A percentile compares a stretch with the other conserved stretches of the same genome.
phyloP scores from a whole-genome alignment of 257 asterid species.

The Ehretia macrophylla region DNA sequence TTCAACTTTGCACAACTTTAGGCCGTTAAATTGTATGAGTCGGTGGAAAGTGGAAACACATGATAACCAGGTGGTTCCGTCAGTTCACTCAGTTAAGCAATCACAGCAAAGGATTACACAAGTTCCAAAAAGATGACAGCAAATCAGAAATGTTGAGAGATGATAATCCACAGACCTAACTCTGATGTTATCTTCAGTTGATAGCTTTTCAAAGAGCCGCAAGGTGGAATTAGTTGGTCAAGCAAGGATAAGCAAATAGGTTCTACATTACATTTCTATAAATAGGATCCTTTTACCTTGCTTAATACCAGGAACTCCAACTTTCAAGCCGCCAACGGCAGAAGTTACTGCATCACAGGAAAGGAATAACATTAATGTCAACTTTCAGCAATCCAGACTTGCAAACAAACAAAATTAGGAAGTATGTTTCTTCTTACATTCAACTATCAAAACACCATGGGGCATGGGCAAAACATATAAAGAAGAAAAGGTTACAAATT shows the following conservation, averaged over 20 bases:
- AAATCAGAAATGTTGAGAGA: too few relatives aligned
- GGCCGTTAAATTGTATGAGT: too few relatives aligned
- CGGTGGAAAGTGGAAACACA: too few relatives aligned
- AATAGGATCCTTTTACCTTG: conserved; percentile 48
- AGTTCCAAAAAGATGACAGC: too few relatives aligned
- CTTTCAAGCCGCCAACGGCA: conserved; percentile 91
- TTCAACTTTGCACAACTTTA: too few relatives aligned
- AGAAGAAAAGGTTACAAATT: conserved; percentile 10
- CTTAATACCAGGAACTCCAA: conserved; percentile 73
- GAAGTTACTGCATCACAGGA: conserved; percentile 77
- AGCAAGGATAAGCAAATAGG: neutral
- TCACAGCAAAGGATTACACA: too few relatives aligned
- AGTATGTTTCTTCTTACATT: too few relatives aligned
- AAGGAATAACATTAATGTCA: conserved; percentile 17
- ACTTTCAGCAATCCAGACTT: conserved; percentile 10
- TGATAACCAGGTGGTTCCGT: too few relatives aligned
- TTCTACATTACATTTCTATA: neutral
- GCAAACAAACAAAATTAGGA: conserved; percentile 11
- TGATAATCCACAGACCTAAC: too few relatives aligned
- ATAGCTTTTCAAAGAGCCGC: neutral
- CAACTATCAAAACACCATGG: too few relatives aligned
- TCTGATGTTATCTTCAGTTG: neutral
- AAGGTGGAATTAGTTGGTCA: neutral
- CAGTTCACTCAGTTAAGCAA: too few relatives aligned
- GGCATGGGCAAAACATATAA: too few relatives aligned